A percentile compares a stretch with the other conserved stretches of the same genome.
Conservation (phyloP, 2,329 filamentous ascomycete genomes). For the Fusarium tupiense region DNA sequence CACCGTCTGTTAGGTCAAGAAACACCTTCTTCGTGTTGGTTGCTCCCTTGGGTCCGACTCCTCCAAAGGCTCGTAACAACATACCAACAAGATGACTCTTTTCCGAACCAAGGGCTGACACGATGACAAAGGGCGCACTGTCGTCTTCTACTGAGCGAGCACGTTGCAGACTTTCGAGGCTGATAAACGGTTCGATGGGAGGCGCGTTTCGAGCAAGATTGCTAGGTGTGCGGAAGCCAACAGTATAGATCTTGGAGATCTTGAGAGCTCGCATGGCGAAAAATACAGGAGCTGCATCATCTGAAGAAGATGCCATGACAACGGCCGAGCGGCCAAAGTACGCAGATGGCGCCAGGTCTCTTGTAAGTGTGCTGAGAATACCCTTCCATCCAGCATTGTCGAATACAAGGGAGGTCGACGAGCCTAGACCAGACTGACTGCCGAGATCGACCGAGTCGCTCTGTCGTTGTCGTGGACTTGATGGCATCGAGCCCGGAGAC, state of each 20-base stretch:
- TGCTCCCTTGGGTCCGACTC: conserved; percentile 44
- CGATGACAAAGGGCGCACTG: conserved; percentile 78
- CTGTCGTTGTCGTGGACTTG: conserved; percentile 56
- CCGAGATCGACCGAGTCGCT: conserved; percentile 36
- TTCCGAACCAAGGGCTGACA: conserved; percentile 80
- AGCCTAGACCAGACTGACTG: conserved; percentile 52
- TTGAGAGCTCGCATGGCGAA: conserved; percentile 81
- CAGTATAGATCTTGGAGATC: conserved; percentile 83
- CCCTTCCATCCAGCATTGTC: conserved; percentile 90
- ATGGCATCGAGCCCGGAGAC: conserved; percentile 59
- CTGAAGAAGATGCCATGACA: conserved; percentile 75
- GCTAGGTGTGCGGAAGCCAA: conserved; percentile 76
- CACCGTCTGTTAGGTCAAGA: conserved; percentile 76
- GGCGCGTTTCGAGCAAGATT: conserved; percentile 70
- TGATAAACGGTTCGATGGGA: conserved; percentile 81
- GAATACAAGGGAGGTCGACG: conserved; percentile 70
- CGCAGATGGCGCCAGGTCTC: conserved; percentile 84
- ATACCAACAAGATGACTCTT: conserved; percentile 83
- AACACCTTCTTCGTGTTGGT: conserved; percentile 73
- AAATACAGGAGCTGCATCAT: conserved; percentile 81
- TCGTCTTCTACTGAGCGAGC: conserved; percentile 60
- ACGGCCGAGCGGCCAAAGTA: conserved; percentile 81
- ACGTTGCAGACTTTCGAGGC: conserved; percentile 70
- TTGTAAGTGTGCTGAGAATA: conserved; percentile 81
- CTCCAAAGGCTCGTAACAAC: conserved; percentile 76